Evolutionary conservation across 192 early-diverging fungal species (phyloP), one percentile per base, ranked within the genome.

Genomic region (Gaertneriomyces semiglobifer): DNA sequence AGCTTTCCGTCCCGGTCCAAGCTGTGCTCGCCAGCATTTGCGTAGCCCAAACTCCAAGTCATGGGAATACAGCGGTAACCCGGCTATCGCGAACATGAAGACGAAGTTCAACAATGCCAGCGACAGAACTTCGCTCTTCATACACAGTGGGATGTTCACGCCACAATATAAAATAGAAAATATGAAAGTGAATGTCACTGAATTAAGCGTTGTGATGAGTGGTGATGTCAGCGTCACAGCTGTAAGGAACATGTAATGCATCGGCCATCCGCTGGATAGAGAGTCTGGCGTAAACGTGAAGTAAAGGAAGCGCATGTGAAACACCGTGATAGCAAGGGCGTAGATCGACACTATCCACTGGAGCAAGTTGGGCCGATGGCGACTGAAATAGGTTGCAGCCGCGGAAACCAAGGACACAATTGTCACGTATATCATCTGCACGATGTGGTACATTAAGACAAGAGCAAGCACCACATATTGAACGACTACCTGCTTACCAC

Each of bases 81-180:
- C 50, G 20, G 20, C 6, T 20, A 52, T 20, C 5, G 50, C 50
- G 20, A 52, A 52, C 20, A 52, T 52, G 50, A 52, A 52, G 20
- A n/a, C 50, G n/a, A 52, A 52, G 50, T 52, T 52, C 20, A 52
- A n/a, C 50, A 52, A 52, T 18, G 50, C 25, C 25, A 33, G 25
- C 25, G 25, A 18, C 50, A n/a, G 50, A 52, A 52, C 6, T 18
- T 52, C 50, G 20, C 50, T 6, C n/a, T 5, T 0, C n/a, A 6
- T 52, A 20, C 3, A 4, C n/a, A 18, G 20, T 20, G 20, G n/a
- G 50, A 5, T 52, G 50, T 18, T 52, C 50, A 52, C 50, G 50
- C 50, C 50, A 20, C 50, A 52, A 52, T 52, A 20, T 52, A 52
- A 52, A 52, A 52, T n/a, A 20, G 50, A 52, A 20, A 52, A 20